These are phyloP conservation scores for Aspergillus nomiae DNA, from an alignment of 2,329 filamentous ascomycete genomes.

Conservation along the genomic window DNA sequence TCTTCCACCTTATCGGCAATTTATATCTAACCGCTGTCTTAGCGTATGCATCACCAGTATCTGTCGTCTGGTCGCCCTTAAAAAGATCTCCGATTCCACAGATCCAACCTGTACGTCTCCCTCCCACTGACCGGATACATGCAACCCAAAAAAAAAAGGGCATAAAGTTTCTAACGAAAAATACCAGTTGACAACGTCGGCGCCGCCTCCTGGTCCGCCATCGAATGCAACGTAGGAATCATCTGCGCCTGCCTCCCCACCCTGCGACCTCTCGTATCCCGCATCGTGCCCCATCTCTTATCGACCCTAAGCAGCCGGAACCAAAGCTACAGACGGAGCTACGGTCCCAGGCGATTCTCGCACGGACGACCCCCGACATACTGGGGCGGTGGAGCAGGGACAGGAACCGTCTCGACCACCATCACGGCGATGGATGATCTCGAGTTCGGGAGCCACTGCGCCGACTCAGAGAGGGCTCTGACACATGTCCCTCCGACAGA, in stretches of 20 bases:
- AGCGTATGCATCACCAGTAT: conserved; percentile 40
- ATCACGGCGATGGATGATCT: conserved; percentile 31
- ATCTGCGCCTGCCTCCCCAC: conserved; percentile 46
- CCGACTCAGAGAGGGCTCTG: conserved; percentile 27
- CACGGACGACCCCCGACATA: conserved; percentile 23
- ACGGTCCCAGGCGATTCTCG: conserved; percentile 16
- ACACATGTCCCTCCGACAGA: conserved; percentile 20
- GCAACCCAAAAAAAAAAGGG: no score
- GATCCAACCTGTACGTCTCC: conserved; percentile 37
- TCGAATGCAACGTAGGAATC: conserved; percentile 45
- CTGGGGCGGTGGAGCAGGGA: conserved; percentile 26
- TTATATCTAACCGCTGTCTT: neutral
- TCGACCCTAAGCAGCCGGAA: conserved; percentile 27
- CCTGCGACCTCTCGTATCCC: conserved; percentile 38
- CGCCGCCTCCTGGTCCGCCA: conserved; percentile 40
- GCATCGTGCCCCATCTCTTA: conserved; percentile 32
- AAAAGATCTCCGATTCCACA: conserved; percentile 32
- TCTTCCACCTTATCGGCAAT: neutral
- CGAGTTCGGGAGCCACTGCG: conserved; percentile 24
- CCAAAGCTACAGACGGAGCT: conserved; percentile 16
- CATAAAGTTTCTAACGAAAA: no score
- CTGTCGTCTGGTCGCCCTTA: conserved; percentile 34
- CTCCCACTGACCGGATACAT: neutral
- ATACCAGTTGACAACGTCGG: conserved; percentile 35
- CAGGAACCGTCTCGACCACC: conserved; percentile 27